phyloP scores from a whole-genome alignment of 2,329 filamentous ascomycete genomes.

The Neofusicoccum laricinum region DNA sequence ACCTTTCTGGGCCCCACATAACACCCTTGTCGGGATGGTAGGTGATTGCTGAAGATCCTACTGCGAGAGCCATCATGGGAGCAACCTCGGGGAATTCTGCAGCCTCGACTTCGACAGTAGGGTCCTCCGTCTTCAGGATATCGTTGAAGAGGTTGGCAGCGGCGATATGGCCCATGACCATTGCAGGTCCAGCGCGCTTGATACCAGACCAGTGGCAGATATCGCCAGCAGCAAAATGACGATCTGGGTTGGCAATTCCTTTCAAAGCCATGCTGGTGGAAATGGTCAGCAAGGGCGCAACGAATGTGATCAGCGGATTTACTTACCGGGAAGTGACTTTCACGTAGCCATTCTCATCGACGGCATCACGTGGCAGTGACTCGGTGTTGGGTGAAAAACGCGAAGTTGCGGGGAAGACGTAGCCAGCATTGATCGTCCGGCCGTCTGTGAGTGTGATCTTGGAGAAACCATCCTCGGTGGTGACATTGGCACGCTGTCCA shows the following conservation, averaged over 20 bases:
- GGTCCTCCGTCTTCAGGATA: conserved; percentile 33
- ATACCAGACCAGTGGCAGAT: conserved; percentile 71
- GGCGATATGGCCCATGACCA: conserved; percentile 67
- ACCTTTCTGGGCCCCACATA: conserved; percentile 59
- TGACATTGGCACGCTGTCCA: conserved; percentile 51
- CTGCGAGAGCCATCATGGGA: conserved; percentile 68
- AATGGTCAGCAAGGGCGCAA: background rate
- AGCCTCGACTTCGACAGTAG: conserved; percentile 22
- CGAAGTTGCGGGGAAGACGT: conserved; percentile 69
- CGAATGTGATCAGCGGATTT: conserved; percentile 9
- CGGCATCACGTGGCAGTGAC: conserved; percentile 57
- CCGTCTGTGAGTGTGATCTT: conserved; percentile 48
- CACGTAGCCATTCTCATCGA: conserved; percentile 66
- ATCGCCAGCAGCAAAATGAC: conserved; percentile 70
- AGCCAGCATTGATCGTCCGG: conserved; percentile 53
- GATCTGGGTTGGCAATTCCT: conserved; percentile 53
- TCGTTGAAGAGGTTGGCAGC: conserved; percentile 54
- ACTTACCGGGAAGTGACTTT: conserved; percentile 57
- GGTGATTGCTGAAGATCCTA: conserved; percentile 67
- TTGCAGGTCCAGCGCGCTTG: conserved; percentile 73
- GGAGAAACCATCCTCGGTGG: conserved; percentile 33
- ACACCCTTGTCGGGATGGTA: conserved; percentile 59
- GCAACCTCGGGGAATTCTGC: conserved; percentile 43
- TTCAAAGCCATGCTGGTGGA: conserved; percentile 39
- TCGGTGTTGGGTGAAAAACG: conserved; percentile 59